Percentiles rank a stretch among this genome's conserved stretches.
Conservation (phyloP, 805 yeast genomes). For the Zygoascus bituminiphila region DNA sequence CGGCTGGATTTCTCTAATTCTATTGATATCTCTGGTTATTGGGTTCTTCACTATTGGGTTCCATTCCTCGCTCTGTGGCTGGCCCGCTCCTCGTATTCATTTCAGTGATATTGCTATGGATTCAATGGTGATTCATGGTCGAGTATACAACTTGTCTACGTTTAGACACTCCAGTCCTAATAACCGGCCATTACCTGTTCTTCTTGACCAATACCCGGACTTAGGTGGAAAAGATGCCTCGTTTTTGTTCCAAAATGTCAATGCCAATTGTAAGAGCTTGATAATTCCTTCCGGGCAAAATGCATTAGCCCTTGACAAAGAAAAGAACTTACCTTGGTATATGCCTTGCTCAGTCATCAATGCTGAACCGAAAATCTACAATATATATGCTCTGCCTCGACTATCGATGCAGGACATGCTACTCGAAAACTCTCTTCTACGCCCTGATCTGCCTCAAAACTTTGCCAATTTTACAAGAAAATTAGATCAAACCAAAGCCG, state of each 20-base stretch:
- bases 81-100: conserved; percentile 38
- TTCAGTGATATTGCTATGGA: conserved; percentile 45
- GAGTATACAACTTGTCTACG: conserved; percentile 53
- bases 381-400: conserved; percentile 23
- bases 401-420: no score
- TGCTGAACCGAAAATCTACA: conserved; percentile 55
- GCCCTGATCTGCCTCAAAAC: neutral
- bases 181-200: neutral
- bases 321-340: conserved; percentile 65
- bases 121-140: conserved; percentile 62
- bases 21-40: conserved; percentile 5
- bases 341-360: conserved; percentile 66
- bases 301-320: conserved; percentile 47
- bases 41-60: conserved; percentile 54
- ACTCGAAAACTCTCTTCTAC: neutral
- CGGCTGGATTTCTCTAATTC: conserved; percentile 9
- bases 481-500: neutral
- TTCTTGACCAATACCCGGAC: conserved; percentile 4
- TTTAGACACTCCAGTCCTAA: conserved; percentile 43
- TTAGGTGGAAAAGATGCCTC: conserved; percentile 9
- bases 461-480: neutral
- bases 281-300: conserved; percentile 1
- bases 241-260: conserved; percentile 11
- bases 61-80: conserved; percentile 61
- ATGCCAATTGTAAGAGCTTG: conserved; percentile 4